Conservation (phyloP, 2,329 filamentous ascomycete species). For the Aspergillus thermomutatus region DNA sequence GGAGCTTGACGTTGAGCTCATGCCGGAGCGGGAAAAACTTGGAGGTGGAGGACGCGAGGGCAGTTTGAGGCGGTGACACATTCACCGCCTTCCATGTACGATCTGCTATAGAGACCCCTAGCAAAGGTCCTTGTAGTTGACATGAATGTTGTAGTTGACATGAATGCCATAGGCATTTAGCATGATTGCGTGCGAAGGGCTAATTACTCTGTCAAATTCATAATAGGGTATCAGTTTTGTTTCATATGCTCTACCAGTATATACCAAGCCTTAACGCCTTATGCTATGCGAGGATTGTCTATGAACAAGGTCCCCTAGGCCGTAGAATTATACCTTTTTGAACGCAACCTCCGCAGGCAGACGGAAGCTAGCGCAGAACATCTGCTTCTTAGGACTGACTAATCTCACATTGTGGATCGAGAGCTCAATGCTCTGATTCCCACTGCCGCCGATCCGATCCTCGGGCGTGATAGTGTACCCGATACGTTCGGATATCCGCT, state of each 20-base stretch:
- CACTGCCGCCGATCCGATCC: constrained; percentile 47
- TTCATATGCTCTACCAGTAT: constrained; percentile 16
- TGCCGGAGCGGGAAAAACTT: constrained; percentile 13
- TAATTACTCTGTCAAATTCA: background rate
- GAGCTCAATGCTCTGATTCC: constrained; percentile 59
- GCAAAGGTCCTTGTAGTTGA: too few species aligned
- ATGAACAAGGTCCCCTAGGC: background rate
- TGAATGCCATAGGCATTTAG: too few species aligned
- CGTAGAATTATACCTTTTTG: constrained; percentile 24
- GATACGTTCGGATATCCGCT: constrained; percentile 62
- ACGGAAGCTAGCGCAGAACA: constrained; percentile 94
- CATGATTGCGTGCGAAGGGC: background rate
- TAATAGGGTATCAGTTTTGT: constrained; percentile 13
- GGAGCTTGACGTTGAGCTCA: constrained; percentile 10
- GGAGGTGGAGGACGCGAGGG: constrained; percentile 9
- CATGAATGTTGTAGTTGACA: too few species aligned
- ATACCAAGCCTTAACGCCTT: constrained; percentile 14
- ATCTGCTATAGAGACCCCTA: background rate
- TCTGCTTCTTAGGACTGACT: constrained; percentile 89
- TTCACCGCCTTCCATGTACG: constrained; percentile 5
- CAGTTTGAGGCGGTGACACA: constrained; percentile 21
- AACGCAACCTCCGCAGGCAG: constrained; percentile 82
- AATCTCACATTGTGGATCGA: constrained; percentile 68
- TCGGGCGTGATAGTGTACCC: constrained; percentile 55
- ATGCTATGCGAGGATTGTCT: constrained; percentile 9